These are phyloP conservation scores for Kalmusia sp. DNA, from an alignment of 2,329 filamentous ascomycete genomes.

Conservation along the genomic window DNA sequence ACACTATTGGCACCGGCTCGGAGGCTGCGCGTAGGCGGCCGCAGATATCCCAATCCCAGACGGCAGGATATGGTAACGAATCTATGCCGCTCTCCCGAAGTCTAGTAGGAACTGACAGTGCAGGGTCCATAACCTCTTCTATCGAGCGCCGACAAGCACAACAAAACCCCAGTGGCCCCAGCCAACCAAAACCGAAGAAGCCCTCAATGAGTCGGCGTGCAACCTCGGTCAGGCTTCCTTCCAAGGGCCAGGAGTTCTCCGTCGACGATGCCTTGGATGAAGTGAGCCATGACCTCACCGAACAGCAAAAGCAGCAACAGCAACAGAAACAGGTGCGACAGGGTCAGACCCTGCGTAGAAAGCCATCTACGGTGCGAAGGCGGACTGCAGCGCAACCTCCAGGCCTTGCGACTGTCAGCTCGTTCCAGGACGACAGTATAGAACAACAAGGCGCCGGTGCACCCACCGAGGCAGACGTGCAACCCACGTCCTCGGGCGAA, in stretches of 20 bases:
- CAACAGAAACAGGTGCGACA: slow-evolving; percentile 24
- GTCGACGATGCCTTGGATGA: slow-evolving; percentile 87
- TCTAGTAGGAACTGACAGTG: neutral
- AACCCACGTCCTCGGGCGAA: slow-evolving; percentile 42
- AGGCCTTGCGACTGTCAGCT: slow-evolving; percentile 57
- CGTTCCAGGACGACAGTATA: slow-evolving; percentile 50
- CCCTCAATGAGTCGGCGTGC: slow-evolving; percentile 75
- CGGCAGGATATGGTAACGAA: slow-evolving; percentile 43
- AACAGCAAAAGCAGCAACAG: slow-evolving; percentile 39
- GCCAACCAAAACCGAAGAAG: slow-evolving; percentile 64
- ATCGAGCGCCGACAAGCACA: slow-evolving; percentile 39
- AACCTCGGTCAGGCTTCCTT: slow-evolving; percentile 76
- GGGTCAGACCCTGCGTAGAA: slow-evolving; percentile 53
- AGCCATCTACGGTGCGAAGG: slow-evolving; percentile 60
- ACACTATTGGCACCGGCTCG: slow-evolving; percentile 18
- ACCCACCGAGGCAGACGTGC: slow-evolving; percentile 29
- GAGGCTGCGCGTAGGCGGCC: slow-evolving; percentile 41
- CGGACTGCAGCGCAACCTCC: slow-evolving; percentile 56
- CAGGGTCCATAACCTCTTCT: slow-evolving; percentile 45
- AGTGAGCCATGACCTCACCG: slow-evolving; percentile 71
- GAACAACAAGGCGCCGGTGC: slow-evolving; percentile 42
- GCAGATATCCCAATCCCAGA: slow-evolving; percentile 30
- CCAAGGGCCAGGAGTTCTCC: slow-evolving; percentile 86
- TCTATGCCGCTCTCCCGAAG: neutral
- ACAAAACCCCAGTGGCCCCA: slow-evolving; percentile 20